phyloP scores from a whole-genome alignment of 371 early-diverging fungal genomes.

The Zancudomyces culisetae region DNA sequence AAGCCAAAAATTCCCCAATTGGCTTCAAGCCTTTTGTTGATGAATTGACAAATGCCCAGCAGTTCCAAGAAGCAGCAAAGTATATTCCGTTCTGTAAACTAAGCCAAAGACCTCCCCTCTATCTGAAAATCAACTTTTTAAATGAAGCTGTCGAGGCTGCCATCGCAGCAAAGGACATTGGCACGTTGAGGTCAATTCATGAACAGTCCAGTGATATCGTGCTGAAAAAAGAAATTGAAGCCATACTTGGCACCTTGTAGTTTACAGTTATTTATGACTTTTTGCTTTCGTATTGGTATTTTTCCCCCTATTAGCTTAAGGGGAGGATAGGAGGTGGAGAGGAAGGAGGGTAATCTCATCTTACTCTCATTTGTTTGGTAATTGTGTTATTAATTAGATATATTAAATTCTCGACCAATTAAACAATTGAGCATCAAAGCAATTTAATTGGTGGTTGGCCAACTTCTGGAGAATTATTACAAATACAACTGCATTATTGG shows the following conservation, averaged over 20 bases:
- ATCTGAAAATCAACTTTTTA: constrained; percentile 52
- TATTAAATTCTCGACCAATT: too few relatives aligned
- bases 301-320: too few relatives aligned
- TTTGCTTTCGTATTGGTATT: too few relatives aligned
- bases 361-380: too few relatives aligned
- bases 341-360: too few relatives aligned
- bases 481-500: too few relatives aligned
- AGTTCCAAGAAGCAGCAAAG: constrained; percentile 55
- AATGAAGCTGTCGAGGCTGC: constrained; percentile 64
- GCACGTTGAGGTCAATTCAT: constrained; percentile 32
- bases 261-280: constrained; percentile 2
- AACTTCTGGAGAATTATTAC: too few relatives aligned
- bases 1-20: constrained; percentile 61
- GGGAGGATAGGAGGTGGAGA: too few relatives aligned
- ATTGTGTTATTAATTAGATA: too few relatives aligned
- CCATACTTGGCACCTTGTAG: not conserved
- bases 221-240: constrained; percentile 12
- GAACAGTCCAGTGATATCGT: constrained; percentile 6
- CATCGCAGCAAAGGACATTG: constrained; percentile 39
- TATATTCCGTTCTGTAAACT: constrained; percentile 60
- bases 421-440: too few relatives aligned
- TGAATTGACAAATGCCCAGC: constrained; percentile 54
- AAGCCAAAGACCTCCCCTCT: constrained; percentile 39
- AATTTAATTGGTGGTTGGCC: too few relatives aligned
- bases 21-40: constrained; percentile 74